Percentiles rank a stretch among this genome's conserved stretches.
Conservation (phyloP, 495 filamentous ascomycete genomes). For the Podospora didyma region DNA sequence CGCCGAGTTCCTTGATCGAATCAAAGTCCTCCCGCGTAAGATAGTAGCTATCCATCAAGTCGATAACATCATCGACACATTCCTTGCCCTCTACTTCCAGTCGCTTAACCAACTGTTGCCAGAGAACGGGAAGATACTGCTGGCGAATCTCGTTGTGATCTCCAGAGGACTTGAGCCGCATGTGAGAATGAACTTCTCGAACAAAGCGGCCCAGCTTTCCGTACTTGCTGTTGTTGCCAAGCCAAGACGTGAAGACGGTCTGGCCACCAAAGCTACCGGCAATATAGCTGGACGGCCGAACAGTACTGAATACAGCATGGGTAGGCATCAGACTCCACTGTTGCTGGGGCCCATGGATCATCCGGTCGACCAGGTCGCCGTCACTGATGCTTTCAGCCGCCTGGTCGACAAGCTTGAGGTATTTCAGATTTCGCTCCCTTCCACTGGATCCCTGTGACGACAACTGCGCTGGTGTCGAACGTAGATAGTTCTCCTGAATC, state of each 20-base stretch:
- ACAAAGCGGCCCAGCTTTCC: conserved; percentile 80
- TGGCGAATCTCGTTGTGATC: conserved; percentile 92
- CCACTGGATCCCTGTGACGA: conserved; percentile 48
- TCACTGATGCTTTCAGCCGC: conserved; percentile 95
- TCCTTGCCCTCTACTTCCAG: conserved; percentile 73
- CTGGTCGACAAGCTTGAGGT: conserved; percentile 76
- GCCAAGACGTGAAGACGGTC: conserved; percentile 76
- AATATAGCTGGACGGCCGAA: conserved; percentile 85
- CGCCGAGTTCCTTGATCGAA: conserved; percentile 81
- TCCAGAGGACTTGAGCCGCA: conserved; percentile 87
- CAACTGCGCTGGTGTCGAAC: conserved; percentile 66
- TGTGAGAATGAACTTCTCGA: conserved; percentile 95
- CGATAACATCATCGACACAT: conserved; percentile 64
- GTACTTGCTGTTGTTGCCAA: conserved; percentile 90
- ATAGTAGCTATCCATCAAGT: conserved; percentile 95
- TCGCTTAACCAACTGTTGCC: conserved; percentile 70
- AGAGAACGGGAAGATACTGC: conserved; percentile 88
- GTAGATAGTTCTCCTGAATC: conserved; percentile 97
- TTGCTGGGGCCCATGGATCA: conserved; percentile 97
- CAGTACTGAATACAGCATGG: conserved; percentile 95
- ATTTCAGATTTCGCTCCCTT: conserved; percentile 68
- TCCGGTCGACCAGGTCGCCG: conserved; percentile 90
- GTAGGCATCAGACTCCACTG: conserved; percentile 98
- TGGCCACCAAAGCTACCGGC: conserved; percentile 63
- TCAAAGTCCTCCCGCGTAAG: conserved; percentile 96